A percentile compares a stretch with the other conserved stretches of the same genome.
Conservation (phyloP, 1,139 yeast genomes). For the Diutina pseudorugosa region DNA sequence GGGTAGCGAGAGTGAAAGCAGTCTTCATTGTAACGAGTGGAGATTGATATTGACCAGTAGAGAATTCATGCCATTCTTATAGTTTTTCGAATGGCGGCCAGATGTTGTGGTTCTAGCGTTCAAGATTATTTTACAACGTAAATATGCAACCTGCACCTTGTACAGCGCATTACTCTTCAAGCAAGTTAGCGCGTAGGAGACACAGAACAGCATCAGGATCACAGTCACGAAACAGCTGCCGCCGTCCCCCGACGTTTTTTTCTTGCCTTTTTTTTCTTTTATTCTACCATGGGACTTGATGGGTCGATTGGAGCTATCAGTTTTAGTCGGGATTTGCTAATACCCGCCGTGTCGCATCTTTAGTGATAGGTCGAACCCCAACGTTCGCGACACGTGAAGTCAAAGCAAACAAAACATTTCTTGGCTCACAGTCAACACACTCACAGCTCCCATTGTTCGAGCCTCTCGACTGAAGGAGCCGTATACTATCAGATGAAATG, state of each 20-base stretch:
- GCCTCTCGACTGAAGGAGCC: background rate
- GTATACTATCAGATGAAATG: background rate
- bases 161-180: too few relatives aligned
- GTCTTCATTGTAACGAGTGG: background rate
- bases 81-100: background rate
- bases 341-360: too few relatives aligned
- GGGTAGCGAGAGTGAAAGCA: constrained; percentile 2
- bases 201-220: too few relatives aligned
- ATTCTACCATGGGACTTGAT: too few relatives aligned
- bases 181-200: too few relatives aligned
- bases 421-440: background rate
- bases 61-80: background rate
- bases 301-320: too few relatives aligned
- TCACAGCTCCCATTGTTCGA: background rate
- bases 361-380: too few relatives aligned
- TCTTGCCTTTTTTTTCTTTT: too few relatives aligned
- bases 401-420: background rate
- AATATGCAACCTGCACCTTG: background rate
- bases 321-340: too few relatives aligned
- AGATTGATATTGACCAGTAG: too few relatives aligned
- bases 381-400: background rate
- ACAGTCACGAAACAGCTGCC: too few relatives aligned
- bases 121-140: background rate
- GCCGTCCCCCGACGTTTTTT: too few relatives aligned
- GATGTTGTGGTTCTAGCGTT: background rate